Evolutionary conservation across 306 rosid genomes (phyloP).

Genomic region (Ormosia semicastrata): DNA sequence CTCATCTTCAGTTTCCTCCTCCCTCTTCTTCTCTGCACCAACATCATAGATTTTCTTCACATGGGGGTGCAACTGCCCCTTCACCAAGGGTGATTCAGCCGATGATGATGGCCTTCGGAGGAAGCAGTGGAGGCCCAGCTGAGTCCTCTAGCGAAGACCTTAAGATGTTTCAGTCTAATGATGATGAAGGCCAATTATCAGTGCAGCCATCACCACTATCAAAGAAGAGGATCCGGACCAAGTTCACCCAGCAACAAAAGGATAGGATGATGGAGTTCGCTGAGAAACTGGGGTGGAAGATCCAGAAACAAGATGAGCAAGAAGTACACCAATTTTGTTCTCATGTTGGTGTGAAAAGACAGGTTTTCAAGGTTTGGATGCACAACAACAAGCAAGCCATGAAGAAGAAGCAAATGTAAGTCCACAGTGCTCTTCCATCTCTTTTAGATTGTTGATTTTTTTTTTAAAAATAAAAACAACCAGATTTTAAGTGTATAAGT

Average conservation of each 20-base stretch:
- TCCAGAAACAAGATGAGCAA: conserved; percentile 86
- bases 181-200: conserved; percentile 22
- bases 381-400: conserved; percentile 87
- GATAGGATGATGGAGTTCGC: conserved; percentile 88
- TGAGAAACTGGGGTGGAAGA: conserved; percentile 84
- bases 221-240: conserved; percentile 82
- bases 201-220: conserved; percentile 28
- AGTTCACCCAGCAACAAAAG: conserved; percentile 71
- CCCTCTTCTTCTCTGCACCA: conserved; percentile 28
- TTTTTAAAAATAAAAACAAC: not conserved
- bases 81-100: conserved; percentile 46
- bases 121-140: conserved; percentile 45
- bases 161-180: conserved; percentile 44
- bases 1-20: conserved; percentile 23
- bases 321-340: conserved; percentile 82
- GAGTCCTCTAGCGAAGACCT: conserved; percentile 96
- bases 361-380: conserved; percentile 97
- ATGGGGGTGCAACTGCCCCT: not conserved
- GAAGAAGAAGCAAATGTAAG: conserved; percentile 74
- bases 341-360: conserved; percentile 65
- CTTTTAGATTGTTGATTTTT: not conserved
- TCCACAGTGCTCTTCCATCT: not conserved
- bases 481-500: conserved; percentile 29
- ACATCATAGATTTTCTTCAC: conserved; percentile 17
- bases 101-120: conserved; percentile 82